Conservation (phyloP, 164 flowering plant species). For the Annona cherimola region DNA sequence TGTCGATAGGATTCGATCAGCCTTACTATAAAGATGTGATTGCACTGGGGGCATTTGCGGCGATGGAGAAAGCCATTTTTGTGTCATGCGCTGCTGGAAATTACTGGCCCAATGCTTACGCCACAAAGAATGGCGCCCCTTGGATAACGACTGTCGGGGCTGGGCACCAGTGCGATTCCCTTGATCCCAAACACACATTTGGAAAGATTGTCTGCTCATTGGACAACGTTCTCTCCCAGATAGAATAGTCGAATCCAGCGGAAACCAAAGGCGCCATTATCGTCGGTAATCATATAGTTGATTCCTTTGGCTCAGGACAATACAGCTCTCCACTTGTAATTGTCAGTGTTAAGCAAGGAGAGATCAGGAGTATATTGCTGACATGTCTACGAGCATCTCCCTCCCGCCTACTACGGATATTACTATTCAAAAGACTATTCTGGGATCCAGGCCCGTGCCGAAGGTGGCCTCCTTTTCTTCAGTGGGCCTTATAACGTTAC, state of each 20-base stretch:
- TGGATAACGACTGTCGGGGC: conserved; percentile 69
- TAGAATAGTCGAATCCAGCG: conserved; percentile 3
- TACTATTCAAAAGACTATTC: conserved; percentile 19
- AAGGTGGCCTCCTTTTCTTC: conserved; percentile 34
- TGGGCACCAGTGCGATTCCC: conserved; percentile 17
- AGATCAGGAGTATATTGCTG: conserved; percentile 13
- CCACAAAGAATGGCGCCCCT: conserved; percentile 34
- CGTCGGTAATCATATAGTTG: conserved; percentile 6
- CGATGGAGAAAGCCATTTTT: conserved; percentile 24
- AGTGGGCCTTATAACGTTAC: conserved; percentile 20
- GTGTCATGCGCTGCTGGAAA: conserved; percentile 23
- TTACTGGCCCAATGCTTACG: conserved; percentile 8
- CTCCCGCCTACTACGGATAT: conserved; percentile 13
- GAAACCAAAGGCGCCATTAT: conserved; percentile 20
- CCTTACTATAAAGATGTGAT: conserved; percentile 4
- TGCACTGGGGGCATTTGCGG: conserved; percentile 17
- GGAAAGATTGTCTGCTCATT: conserved; percentile 17
- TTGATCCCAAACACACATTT: conserved; percentile 1
- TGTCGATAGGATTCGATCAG: conserved; percentile 11
- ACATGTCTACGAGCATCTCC: neutral
- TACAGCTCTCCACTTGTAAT: conserved; percentile 21
- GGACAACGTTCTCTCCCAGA: neutral
- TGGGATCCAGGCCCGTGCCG: conserved; percentile 31
- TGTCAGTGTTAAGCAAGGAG: conserved; percentile 17
- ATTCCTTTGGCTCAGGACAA: conserved; percentile 5